Base-by-base conservation (phyloP, 257 asterid species). In the Hygrophila difformis region DNA sequence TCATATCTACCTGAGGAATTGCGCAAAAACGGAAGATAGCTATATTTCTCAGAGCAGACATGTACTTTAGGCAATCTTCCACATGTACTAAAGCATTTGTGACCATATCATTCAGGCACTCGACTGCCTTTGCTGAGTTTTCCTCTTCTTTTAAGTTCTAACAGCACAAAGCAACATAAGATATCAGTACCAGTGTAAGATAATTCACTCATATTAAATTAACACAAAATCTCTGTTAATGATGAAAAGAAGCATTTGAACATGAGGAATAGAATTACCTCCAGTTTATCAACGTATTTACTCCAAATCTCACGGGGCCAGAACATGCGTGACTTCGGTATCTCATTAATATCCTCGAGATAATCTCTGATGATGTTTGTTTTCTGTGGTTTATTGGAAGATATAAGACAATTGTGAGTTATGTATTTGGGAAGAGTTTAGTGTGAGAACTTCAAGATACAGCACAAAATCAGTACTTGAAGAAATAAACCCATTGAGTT, bases 301-400 rank as follows among this genome's bases (percentile, higher is more conserved):
- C 86, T 71, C 94, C 94, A 85, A 22, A 81, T 85, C 45, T 82
- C 71, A 8, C 87, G 93, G 56, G 99, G 96, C 99, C 99, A 91
- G 69, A 91, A 91, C 99, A 91, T 86, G 10, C 99, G 94, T 23
- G 96, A 78, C 68, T 82, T 91, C 40, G 99, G 99, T 57, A 91
- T 73, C 85, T 91, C 99, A 38, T 91, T 91, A 47, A 91, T 86
- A 67, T 91, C 96, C 75, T 91, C 99, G 57, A 91, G 66, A 57
- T 91, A 91, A 66, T 91, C 99, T 72, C 94, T 87, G 60, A 86
- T 86, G 55, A 91, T 91, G 66, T 91, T 86, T 53, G 92, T 76
- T 76, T 91, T 91, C 96, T 85, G 78, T 59, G 63, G 19, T 58
- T 45, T 33, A 36, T 38, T 14, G 55, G 18, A 47, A 65, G 50